Base-by-base conservation (phyloP, 495 filamentous ascomycete species). In the Aspergillus wentii region DNA sequence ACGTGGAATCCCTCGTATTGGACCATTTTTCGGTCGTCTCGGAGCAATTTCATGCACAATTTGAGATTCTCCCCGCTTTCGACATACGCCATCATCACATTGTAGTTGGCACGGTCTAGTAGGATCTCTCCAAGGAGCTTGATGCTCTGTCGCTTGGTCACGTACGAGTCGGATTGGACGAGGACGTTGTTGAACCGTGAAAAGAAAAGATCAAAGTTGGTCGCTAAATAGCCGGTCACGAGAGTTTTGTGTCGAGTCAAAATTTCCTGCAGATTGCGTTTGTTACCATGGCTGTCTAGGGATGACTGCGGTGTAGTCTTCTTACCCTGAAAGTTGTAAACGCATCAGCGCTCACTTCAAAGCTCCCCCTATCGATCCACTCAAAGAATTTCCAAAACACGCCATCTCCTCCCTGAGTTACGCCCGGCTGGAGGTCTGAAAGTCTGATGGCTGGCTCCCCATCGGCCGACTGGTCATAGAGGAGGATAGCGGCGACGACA, bases 1-100 rank as follows among this genome's bases (percentile, higher is more conserved):
- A 98, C 91, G 61, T 99, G 94, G 61, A 99, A 99, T 17, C 88
- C 91, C 62, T 99, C 94, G 56, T 97, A 99, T 56, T 96, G 90
- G 34, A 99, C 92, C 87, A 97, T 99, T 59, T 92, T 89, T 49
- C 90, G 78, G 57, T 97, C 91, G 61, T 96, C 91, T 33, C 85
- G 77, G 37, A 99, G 66, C 35, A 97, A 69, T 57, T 94, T 96
- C 94, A 99, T 99, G 64, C 86, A 90, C 36, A 96, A 78, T 69
- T 99, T 99, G 44, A 99, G 74, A 54, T 97, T 88, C 51, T 95
- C 90, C 25, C 88, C 88, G 27, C 85, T 80, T 57, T 95, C 88
- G 32, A 99, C 92, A 63, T 99, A 99, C 27, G 78, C 75, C 40
- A 90, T 95, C 94, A 99, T 99, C 54, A 97, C 85, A 57, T 80